phyloP scores from a whole-genome alignment of 1,139 yeast genomes.

The Arxiozyma telluris region DNA sequence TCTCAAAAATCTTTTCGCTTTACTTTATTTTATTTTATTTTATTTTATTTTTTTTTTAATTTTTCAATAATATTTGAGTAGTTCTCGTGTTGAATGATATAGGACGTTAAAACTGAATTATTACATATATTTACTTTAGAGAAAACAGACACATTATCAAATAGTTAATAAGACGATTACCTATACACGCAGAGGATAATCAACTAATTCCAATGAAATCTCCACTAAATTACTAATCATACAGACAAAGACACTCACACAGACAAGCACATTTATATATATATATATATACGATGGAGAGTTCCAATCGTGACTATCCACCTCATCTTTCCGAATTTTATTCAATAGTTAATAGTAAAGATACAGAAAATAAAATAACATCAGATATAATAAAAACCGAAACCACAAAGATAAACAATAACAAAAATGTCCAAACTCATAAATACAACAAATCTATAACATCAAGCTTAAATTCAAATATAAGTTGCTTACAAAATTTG shows the following conservation, averaged over 20 bases:
- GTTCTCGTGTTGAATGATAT: not conserved
- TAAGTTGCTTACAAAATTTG: slow-evolving; percentile 36
- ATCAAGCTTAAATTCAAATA: slow-evolving; percentile 23
- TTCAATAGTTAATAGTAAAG: slow-evolving; percentile 18
- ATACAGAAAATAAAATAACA: not conserved
- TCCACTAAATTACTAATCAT: too few relatives aligned
- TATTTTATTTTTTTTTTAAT: not conserved
- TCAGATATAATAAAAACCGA: not conserved
- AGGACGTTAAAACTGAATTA: not conserved
- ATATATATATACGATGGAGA: not conserved
- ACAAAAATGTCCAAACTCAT: not conserved
- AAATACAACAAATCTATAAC: slow-evolving; percentile 6
- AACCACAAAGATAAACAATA: not conserved
- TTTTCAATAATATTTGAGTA: not conserved
- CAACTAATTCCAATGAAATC: not conserved
- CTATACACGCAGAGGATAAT: not conserved
- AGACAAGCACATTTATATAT: not conserved
- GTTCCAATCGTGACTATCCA: not conserved
- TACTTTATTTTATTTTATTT: not conserved
- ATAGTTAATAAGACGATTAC: too few relatives aligned
- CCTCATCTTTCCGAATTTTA: slow-evolving; percentile 28
- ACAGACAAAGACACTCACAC: too few relatives aligned
- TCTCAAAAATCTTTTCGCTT: not conserved
- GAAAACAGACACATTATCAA: not conserved
- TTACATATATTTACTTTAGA: not conserved